Percentiles rank a stretch among this genome's conserved stretches.
phyloP scores from a whole-genome alignment of 148 eudicot genomes.

The Amaranthus cruentus region DNA sequence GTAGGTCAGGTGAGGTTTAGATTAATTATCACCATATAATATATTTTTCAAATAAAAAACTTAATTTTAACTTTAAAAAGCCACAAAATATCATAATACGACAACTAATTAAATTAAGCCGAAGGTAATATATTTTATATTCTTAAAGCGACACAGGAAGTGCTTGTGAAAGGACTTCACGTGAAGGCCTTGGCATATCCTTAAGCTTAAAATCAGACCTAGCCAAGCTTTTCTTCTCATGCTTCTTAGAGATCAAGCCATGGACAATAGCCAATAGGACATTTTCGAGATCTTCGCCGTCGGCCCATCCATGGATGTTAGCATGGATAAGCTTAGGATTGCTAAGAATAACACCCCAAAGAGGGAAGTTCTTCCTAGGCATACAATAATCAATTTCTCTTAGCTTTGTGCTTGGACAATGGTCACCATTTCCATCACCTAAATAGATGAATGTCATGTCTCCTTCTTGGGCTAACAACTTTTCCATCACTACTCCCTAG shows the following conservation, averaged over 20 bases:
- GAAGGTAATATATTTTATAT: neutral
- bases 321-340: conserved; percentile 26
- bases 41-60: neutral
- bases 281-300: conserved; percentile 29
- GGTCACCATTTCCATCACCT: conserved; percentile 42
- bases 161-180: conserved; percentile 21
- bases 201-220: conserved; percentile 20
- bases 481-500: conserved; percentile 31
- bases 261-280: conserved; percentile 19
- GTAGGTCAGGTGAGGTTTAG: neutral
- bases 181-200: conserved; percentile 20
- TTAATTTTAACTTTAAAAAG: neutral
- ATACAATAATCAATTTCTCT: conserved; percentile 28
- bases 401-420: conserved; percentile 30
- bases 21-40: neutral
- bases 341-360: conserved; percentile 30
- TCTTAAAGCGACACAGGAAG: conserved; percentile 26
- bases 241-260: neutral
- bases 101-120: neutral
- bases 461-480: conserved; percentile 19
- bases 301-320: conserved; percentile 34
- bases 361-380: conserved; percentile 35
- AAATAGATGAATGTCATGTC: conserved; percentile 33
- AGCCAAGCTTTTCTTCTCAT: conserved; percentile 10
- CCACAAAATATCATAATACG: neutral